Evolutionary conservation across 306 rosid genomes (phyloP).

Genomic region (Acacia confusa): DNA sequence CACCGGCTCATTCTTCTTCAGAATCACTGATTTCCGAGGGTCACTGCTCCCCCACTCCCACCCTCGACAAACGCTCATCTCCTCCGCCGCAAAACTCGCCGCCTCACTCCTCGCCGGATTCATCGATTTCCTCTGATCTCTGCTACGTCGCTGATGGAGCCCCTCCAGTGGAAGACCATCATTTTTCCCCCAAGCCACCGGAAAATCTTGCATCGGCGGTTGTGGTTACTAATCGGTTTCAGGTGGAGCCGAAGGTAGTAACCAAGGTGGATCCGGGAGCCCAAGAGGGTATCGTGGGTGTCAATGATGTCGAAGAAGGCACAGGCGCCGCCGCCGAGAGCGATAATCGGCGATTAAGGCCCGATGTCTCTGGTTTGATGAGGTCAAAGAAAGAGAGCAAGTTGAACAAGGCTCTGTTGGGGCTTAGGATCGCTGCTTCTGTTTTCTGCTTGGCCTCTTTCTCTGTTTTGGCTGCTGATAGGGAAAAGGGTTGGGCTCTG

Average conservation of each 20-base stretch:
- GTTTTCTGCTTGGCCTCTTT: slow-evolving; percentile 62
- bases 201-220: slow-evolving; percentile 27
- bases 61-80: slow-evolving; percentile 1
- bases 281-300: slow-evolving; percentile 45
- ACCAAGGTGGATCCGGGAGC: slow-evolving; percentile 56
- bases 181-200: slow-evolving; percentile 26
- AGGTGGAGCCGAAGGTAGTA: slow-evolving; percentile 52
- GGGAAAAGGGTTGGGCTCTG: slow-evolving; percentile 64
- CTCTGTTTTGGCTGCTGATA: slow-evolving; percentile 64
- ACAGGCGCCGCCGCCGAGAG: slow-evolving; percentile 24
- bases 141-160: slow-evolving; percentile 27
- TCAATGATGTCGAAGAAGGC: slow-evolving; percentile 32
- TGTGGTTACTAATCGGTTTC: slow-evolving; percentile 48
- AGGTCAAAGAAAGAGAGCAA: slow-evolving; percentile 40
- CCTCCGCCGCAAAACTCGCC: slow-evolving; percentile 29
- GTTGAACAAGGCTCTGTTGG: slow-evolving; percentile 51
- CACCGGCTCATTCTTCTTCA: slow-evolving; percentile 38
- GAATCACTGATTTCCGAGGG: slow-evolving; percentile 38
- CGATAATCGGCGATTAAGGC: slow-evolving; percentile 44
- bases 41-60: slow-evolving; percentile 33
- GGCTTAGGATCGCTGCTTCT: slow-evolving; percentile 52
- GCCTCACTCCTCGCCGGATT: slow-evolving; percentile 29
- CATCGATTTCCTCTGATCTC: slow-evolving; percentile 47
- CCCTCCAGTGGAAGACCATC: slow-evolving; percentile 29
- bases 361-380: slow-evolving; percentile 39